Conservation (phyloP, 169 alveolate genomes). For the Eimeria praecox region DNA sequence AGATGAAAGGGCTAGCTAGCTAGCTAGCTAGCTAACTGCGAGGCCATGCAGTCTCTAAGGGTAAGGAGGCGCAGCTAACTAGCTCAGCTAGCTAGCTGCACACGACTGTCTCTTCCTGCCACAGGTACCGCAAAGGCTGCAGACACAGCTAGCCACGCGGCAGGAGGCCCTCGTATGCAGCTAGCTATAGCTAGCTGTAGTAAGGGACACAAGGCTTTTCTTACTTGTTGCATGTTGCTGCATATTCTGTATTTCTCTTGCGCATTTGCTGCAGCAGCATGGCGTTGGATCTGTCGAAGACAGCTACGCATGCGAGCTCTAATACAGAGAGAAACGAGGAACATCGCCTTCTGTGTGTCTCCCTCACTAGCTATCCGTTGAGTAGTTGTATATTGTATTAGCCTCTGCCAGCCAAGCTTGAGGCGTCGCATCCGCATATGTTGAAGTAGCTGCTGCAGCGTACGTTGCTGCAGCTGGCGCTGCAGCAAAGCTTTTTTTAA, state of each 20-base stretch:
- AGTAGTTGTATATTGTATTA: background rate
- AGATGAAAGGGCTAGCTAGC: too few relatives aligned
- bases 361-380: background rate
- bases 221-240: slow-evolving; percentile 68
- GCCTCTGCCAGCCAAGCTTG: slow-evolving; percentile 38
- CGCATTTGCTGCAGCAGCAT: slow-evolving; percentile 7
- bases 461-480: slow-evolving; percentile 26
- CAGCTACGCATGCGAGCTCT: slow-evolving; percentile 45
- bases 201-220: background rate
- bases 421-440: slow-evolving; percentile 47
- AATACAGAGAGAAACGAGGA: slow-evolving; percentile 25
- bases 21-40: too few relatives aligned
- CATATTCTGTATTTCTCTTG: background rate
- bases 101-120: background rate
- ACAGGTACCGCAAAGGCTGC: background rate
- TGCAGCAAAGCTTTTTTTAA: background rate
- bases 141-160: background rate
- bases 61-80: background rate
- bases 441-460: slow-evolving; percentile 51
- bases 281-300: slow-evolving; percentile 19
- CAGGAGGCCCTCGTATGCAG: too few relatives aligned
- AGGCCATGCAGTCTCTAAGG: too few relatives aligned
- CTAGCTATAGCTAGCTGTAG: background rate
- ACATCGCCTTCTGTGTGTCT: background rate
- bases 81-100: slow-evolving; percentile 12